Base-by-base conservation (phyloP, 169 alveolate genomes). In the Amoebophrya sp. region DNA sequence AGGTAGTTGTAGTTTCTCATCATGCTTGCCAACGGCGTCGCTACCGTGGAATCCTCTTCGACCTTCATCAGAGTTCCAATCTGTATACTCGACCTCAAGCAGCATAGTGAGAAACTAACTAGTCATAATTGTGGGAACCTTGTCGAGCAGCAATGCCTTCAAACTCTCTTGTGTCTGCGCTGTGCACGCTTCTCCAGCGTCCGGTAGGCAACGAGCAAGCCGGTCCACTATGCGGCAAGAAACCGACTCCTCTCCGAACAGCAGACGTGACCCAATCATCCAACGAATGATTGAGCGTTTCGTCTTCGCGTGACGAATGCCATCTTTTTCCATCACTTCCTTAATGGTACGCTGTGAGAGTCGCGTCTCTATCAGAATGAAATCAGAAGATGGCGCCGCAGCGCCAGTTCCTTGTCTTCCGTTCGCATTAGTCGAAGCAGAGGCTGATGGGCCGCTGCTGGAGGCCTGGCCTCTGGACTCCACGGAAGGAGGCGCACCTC, bases 171-270 rank as follows among this genome's bases (percentile, higher is more conserved):
- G 18, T 47, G 65, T n/a, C 38, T 65, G 83, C 83, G 18, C 38
- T 0, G 39, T 6, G 36, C 83, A 36, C 2, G 39, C 38, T 12
- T 65, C 83, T 6, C 2, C n/a, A 36, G 18, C n/a, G 2, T 6
- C 83, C 3, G 26, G 3, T 0, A 65, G 33, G n/a, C 18, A 26
- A 1, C n/a, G 83, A 36, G 18, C 18, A 29, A 65, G 33, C 33
- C n/a, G 39, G 39, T 1, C 3, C 3, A 65, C n/a, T 36, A 65
- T 1, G 0, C 83, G 83, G 2, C 18, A 36, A 1, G 36, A 12
- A 6, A 65, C 83, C 38, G 83, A 65, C 83, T 65, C 83, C 38
- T 65, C 83, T 6, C 83, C 83, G 33, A 65, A 65, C 83, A 65
- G 39, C 33, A 6, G 83, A 36, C 83, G 83, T 1, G 33, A 6